These are phyloP conservation scores for Rhinocladiella similis DNA, from an alignment of 2,329 filamentous ascomycete genomes.

Conservation along the genomic window DNA sequence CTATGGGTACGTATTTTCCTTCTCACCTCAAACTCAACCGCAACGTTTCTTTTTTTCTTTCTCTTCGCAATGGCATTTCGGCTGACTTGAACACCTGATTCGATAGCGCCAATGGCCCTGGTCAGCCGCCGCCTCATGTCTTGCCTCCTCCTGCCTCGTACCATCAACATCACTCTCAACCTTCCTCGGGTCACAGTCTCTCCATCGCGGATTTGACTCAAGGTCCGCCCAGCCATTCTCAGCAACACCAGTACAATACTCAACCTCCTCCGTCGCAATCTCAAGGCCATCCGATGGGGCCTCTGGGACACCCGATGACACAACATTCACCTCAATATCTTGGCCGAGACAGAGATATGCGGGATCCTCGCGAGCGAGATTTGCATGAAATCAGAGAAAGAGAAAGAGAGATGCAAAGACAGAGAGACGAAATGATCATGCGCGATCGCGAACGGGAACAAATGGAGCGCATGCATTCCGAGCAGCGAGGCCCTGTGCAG, in stretches of 20 bases:
- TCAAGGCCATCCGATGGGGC: constrained; percentile 23
- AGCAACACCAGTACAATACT: constrained; percentile 45
- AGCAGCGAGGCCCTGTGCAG: constrained; percentile 74
- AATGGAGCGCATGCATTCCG: constrained; percentile 45
- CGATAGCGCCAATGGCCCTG: constrained; percentile 36
- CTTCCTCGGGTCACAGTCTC: constrained; percentile 44
- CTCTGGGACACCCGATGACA: constrained; percentile 20
- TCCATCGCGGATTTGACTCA: constrained; percentile 50
- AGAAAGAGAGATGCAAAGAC: constrained; percentile 40
- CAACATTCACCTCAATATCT: constrained; percentile 31
- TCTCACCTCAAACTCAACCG: constrained; percentile 4
- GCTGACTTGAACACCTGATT: constrained; percentile 3
- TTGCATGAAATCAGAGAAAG: constrained; percentile 64
- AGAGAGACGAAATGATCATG: constrained; percentile 60
- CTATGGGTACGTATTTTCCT: constrained; percentile 40
- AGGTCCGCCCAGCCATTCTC: constrained; percentile 40
- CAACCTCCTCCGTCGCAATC: constrained; percentile 33
- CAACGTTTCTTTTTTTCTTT: neutral
- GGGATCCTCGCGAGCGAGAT: constrained; percentile 42
- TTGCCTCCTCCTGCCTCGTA: constrained; percentile 29
- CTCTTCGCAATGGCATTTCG: neutral
- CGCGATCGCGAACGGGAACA: constrained; percentile 61
- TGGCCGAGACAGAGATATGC: constrained; percentile 42
- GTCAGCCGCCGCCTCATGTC: constrained; percentile 35
- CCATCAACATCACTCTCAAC: constrained; percentile 37